Percentiles rank a stretch among this genome's conserved stretches.
Evolutionary conservation across 1,284 basidiomycete species (phyloP).

Genomic region (Ustilago bromivora): DNA sequence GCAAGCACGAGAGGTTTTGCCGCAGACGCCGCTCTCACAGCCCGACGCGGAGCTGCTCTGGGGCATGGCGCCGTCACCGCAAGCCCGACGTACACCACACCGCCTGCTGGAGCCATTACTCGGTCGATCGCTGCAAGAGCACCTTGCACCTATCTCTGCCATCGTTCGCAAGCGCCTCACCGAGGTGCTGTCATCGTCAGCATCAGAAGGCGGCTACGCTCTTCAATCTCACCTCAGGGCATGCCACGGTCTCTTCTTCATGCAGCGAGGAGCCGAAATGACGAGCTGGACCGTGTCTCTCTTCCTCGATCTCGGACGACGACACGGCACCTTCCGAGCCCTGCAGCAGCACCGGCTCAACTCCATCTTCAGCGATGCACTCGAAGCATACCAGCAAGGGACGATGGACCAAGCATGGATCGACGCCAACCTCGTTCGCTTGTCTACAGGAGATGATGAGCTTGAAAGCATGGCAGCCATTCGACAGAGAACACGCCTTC

Average conservation of each 20-base stretch:
- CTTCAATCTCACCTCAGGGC: constrained; percentile 35
- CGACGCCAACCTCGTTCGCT: constrained; percentile 38
- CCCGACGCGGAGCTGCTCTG: constrained; percentile 21
- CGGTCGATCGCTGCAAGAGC: constrained; percentile 27
- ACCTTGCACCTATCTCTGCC: constrained; percentile 43
- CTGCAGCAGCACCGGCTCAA: constrained; percentile 30
- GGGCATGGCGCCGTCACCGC: background rate
- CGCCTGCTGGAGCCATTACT: constrained; percentile 39
- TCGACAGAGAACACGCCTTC: constrained; percentile 22
- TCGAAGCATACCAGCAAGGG: constrained; percentile 22
- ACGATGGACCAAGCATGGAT: constrained; percentile 25
- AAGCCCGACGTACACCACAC: constrained; percentile 5
- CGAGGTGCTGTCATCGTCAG: constrained; percentile 28
- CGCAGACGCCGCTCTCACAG: constrained; percentile 29
- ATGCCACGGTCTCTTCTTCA: constrained; percentile 46
- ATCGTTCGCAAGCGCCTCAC: constrained; percentile 45
- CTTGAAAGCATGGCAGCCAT: constrained; percentile 17
- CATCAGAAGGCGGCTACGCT: constrained; percentile 36
- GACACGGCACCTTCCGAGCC: constrained; percentile 23
- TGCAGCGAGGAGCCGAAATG: constrained; percentile 49
- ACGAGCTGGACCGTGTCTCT: constrained; percentile 37
- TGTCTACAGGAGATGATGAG: constrained; percentile 21
- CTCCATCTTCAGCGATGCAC: constrained; percentile 33
- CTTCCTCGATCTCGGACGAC: constrained; percentile 36
- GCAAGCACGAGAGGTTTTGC: constrained; percentile 4